Conservation (phyloP, 805 yeast species). For the Yarrowia sp. region DNA sequence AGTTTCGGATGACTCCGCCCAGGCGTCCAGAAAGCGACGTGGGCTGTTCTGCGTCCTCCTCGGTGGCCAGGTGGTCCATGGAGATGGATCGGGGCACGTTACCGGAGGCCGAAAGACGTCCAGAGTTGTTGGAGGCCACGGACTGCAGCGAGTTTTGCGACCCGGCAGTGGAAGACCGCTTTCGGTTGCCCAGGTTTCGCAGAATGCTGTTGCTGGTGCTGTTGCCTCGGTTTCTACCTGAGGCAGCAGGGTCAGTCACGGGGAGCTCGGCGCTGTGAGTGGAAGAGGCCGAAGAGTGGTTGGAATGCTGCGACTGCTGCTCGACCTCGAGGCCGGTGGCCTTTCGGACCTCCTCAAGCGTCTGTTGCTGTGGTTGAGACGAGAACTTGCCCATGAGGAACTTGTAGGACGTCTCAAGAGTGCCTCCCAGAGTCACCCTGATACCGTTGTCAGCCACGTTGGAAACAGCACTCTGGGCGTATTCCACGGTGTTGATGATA, state of each 20-base stretch:
- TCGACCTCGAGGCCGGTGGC: slow-evolving; percentile 38
- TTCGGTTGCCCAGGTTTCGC: slow-evolving; percentile 15
- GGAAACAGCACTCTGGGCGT: slow-evolving; percentile 18
- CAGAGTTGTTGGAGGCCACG: slow-evolving; percentile 11
- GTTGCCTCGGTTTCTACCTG: slow-evolving; percentile 42
- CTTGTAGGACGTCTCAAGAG: slow-evolving; percentile 50
- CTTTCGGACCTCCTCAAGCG: slow-evolving; percentile 28
- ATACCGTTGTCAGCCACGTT: slow-evolving; percentile 38
- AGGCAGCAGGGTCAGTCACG: slow-evolving; percentile 14
- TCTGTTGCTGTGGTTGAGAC: slow-evolving; percentile 31
- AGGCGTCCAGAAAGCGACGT: slow-evolving; percentile 15
- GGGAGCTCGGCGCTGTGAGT: slow-evolving; percentile 44
- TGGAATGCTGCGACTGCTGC: slow-evolving; percentile 38
- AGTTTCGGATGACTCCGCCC: slow-evolving; percentile 34
- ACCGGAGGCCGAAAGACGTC: slow-evolving; percentile 6
- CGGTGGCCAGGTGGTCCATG: slow-evolving; percentile 29
- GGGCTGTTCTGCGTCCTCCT: slow-evolving; percentile 21
- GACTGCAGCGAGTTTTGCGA: slow-evolving; percentile 21
- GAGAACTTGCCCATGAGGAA: slow-evolving; percentile 46
- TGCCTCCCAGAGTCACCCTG: slow-evolving; percentile 47
- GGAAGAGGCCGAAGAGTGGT: slow-evolving; percentile 43
- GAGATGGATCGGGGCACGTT: slow-evolving; percentile 38
- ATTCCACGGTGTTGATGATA: slow-evolving; percentile 22
- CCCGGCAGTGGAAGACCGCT: slow-evolving; percentile 19
- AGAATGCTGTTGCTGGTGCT: slow-evolving; percentile 31